Percentiles rank a stretch among this genome's conserved stretches.
Evolutionary conservation across 257 asterid genomes (phyloP).

Genomic region (Nicotiana paniculata): DNA sequence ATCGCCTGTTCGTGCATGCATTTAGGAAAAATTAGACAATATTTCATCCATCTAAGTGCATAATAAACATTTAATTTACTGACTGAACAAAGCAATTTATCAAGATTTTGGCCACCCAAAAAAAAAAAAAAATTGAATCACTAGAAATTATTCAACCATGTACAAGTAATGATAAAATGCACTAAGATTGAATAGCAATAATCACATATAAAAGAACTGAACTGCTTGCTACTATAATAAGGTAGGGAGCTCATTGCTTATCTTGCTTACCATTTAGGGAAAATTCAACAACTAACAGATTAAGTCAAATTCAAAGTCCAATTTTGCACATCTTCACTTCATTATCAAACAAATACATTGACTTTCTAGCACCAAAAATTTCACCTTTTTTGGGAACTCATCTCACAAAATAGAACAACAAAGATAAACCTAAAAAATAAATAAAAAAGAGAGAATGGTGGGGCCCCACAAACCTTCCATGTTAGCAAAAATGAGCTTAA

Average conservation of each 20-base stretch:
- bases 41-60: not conserved
- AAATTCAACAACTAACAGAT: not conserved
- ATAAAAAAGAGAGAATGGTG: not conserved
- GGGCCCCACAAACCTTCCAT: constrained; percentile 65
- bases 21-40: not conserved
- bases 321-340: not conserved
- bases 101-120: not conserved
- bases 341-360: not conserved
- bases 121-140: not conserved
- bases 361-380: not conserved
- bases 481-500: constrained; percentile 61
- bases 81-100: not conserved
- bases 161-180: not conserved
- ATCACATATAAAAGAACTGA: not conserved
- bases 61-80: not conserved
- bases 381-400: not conserved
- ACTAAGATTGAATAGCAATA: not conserved
- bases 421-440: not conserved
- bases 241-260: not conserved
- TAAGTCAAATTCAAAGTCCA: not conserved
- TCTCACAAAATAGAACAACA: not conserved
- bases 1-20: constrained; percentile 58
- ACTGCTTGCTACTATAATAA: not conserved
- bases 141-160: not conserved
- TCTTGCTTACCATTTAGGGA: not conserved